These are phyloP conservation scores for Taxillus chinensis DNA, from an alignment of 164 flowering plant genomes.

Conservation along the genomic window DNA sequence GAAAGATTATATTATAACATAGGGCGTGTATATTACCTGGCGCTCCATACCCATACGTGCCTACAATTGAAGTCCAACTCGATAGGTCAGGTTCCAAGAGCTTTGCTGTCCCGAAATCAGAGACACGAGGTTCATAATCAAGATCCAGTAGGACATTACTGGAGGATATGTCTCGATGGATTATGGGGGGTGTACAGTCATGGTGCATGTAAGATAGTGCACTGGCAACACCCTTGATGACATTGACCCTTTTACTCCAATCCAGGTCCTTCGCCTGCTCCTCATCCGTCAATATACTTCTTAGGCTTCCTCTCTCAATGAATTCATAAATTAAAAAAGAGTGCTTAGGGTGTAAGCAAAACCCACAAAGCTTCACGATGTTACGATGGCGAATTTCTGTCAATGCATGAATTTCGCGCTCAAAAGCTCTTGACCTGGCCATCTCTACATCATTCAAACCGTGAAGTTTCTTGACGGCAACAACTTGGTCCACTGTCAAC, in stretches of 20 bases:
- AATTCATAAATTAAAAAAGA: not conserved
- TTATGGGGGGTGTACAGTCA: not conserved
- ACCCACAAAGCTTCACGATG: not conserved
- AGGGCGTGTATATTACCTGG: too few relatives aligned
- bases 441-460: not conserved
- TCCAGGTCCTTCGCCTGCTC: not conserved
- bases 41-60: not conserved
- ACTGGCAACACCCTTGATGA: not conserved
- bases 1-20: too few relatives aligned
- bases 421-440: not conserved
- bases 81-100: not conserved
- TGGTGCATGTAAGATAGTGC: not conserved
- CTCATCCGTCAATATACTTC: not conserved
- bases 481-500: not conserved
- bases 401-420: not conserved
- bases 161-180: not conserved
- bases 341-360: not conserved
- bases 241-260: not conserved
- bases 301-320: not conserved
- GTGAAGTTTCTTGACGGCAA: conserved; percentile 1
- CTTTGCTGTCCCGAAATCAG: not conserved
- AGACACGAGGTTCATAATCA: not conserved
- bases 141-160: not conserved
- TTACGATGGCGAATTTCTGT: not conserved
- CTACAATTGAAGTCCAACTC: not conserved